phyloP scores from a whole-genome alignment of 2,329 filamentous ascomycete species.

The Pyrenochaeta sp. region DNA sequence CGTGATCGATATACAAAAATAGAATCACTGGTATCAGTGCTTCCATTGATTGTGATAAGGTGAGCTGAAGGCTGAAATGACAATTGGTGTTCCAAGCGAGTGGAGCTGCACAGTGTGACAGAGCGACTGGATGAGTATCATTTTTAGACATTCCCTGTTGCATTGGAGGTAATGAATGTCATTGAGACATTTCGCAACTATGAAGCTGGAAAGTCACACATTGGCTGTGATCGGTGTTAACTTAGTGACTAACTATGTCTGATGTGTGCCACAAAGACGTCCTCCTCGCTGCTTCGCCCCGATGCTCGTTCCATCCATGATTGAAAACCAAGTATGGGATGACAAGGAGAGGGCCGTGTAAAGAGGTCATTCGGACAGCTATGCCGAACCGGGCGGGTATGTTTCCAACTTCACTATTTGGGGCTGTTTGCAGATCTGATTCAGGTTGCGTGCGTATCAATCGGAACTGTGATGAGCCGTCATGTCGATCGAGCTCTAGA shows the following conservation, averaged over 20 bases:
- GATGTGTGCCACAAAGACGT: no score
- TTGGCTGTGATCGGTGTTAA: no score
- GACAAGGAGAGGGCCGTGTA: no score
- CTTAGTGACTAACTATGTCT: no score
- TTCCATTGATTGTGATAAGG: neutral
- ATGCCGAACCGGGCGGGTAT: neutral
- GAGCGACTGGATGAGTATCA: neutral
- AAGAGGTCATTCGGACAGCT: no score
- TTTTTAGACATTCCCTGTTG: neutral
- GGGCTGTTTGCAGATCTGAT: neutral
- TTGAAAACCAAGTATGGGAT: no score
- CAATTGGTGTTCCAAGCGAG: neutral
- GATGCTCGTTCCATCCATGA: no score
- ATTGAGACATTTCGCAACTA: neutral
- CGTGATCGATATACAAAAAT: no score
- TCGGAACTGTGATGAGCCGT: neutral
- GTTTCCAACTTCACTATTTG: neutral
- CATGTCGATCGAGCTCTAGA: neutral
- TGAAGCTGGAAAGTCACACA: no score
- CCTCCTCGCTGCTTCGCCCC: no score
- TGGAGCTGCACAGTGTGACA: neutral
- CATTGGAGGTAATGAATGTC: neutral
- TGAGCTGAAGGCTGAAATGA: neutral
- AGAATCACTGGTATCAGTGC: neutral
- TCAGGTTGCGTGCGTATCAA: neutral